Evolutionary conservation across 169 alveolate species (phyloP).

Genomic region (Cryptosporidium canis): DNA sequence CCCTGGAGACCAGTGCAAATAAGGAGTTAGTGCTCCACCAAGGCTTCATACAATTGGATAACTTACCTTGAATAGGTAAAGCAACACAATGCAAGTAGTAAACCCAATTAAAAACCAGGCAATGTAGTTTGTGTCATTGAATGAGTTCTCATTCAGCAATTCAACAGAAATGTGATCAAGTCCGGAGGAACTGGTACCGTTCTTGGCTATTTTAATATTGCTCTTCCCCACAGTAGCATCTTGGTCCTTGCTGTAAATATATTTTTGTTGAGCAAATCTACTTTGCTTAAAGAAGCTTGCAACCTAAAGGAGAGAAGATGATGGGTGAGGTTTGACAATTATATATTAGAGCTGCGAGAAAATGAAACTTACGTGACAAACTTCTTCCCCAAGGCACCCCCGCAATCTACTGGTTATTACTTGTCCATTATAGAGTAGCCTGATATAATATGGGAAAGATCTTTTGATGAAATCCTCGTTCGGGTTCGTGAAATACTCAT

Average conservation of each 20-base stretch:
- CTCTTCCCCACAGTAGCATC: background rate
- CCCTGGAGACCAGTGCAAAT: conserved; percentile 3
- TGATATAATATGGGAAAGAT: conserved; percentile 21
- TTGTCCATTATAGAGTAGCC: conserved; percentile 50
- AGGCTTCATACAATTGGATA: background rate
- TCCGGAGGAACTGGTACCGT: background rate
- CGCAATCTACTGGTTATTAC: conserved; percentile 26
- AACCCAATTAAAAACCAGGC: conserved; percentile 56
- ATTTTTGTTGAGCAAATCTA: conserved; percentile 39
- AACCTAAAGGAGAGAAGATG: background rate
- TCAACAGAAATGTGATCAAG: conserved; percentile 13
- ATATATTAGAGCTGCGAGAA: background rate
- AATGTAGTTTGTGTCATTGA: conserved; percentile 6
- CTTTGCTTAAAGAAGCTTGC: conserved; percentile 28
- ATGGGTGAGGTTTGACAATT: background rate
- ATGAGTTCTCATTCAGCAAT: background rate
- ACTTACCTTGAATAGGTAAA: conserved; percentile 59
- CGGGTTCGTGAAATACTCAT: background rate
- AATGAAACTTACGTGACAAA: conserved; percentile 62
- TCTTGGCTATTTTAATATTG: background rate
- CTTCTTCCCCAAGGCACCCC: background rate
- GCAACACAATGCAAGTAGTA: conserved; percentile 23
- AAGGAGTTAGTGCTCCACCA: background rate
- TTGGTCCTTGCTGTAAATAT: background rate
- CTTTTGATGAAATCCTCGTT: background rate